phyloP scores from a whole-genome alignment of 345 rosid species.

The Salix purpurea region DNA sequence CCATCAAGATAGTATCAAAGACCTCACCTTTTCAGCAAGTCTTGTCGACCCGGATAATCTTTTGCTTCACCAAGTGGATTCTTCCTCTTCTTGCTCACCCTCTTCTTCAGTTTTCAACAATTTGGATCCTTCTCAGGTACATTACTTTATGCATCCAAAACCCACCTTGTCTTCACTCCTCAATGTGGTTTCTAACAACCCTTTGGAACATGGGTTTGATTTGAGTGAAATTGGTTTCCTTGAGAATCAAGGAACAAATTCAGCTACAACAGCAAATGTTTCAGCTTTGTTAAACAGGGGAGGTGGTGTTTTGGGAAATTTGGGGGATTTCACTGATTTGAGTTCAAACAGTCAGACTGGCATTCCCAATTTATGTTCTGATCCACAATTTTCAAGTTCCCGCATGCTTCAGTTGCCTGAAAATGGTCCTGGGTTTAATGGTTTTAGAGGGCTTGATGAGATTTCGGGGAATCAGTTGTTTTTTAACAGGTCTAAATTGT shows the following conservation, averaged over 20 bases:
- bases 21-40: constrained; percentile 41
- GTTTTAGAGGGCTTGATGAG: constrained; percentile 43
- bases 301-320: constrained; percentile 31
- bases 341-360: constrained; percentile 30
- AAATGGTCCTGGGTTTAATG: constrained; percentile 25
- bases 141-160: constrained; percentile 46
- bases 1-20: constrained; percentile 35
- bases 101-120: constrained; percentile 57
- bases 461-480: constrained; percentile 33
- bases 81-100: constrained; percentile 57
- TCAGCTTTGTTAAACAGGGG: constrained; percentile 30
- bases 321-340: constrained; percentile 36
- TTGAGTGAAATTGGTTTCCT: constrained; percentile 50
- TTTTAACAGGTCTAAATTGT: constrained; percentile 46
- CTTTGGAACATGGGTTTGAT: constrained; percentile 47
- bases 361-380: constrained; percentile 28
- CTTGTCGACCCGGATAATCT: constrained; percentile 44
- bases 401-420: constrained; percentile 36
- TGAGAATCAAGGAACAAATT: constrained; percentile 39
- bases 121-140: constrained; percentile 55
- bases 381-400: constrained; percentile 25
- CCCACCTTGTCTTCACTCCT: constrained; percentile 37
- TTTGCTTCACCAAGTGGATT: constrained; percentile 44
- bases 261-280: constrained; percentile 13
- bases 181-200: constrained; percentile 40